Evolutionary conservation across 768 basidiomycete species (phyloP), one percentile per base, ranked within the genome.

Genomic region (Ramaria rubella): DNA sequence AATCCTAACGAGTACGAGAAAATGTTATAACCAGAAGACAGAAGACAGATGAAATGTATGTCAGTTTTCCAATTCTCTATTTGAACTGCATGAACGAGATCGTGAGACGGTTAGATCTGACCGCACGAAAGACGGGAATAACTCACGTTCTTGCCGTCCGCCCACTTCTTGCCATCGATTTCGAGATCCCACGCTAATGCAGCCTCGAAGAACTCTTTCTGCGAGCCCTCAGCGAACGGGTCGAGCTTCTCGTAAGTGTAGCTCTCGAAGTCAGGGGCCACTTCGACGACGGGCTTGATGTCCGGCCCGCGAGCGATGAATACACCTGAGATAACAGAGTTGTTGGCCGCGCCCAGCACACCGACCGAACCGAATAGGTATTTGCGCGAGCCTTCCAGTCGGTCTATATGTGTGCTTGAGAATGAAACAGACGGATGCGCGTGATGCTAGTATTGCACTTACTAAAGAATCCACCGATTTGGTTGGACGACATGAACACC

Each of bases 331-430:
- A 96, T 92, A 68, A 87, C 55, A 38, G 86, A 90, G 73, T 90
- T 77, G 73, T 89, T 88, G 68, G 77, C 51, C 65, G 74, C 72
- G 67, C 96, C 95, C 58, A 94, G 83, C 21, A 99, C 96, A 69
- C 91, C 93, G 45, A 93, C 70, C 43, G 91, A 94, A 14, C 86
- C 95, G 71, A 97, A 96, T 61, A 94, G 80, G 78, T 96, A 95
- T 73, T 96, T 95, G 72, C 95, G 87, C 23, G 94, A 93, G 9
- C 84, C 96, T 76, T 98, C 96, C 8, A 99, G 84, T 57, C 96
- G 91, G 81, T 94, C 90, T 66, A 36, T 3, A 24, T 12, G 19
- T 17, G 4, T 4, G 38, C 23, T 33, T 12, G 21, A 36, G 3
- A 24, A 9, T 14, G 17, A 57, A 4, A 43, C 23, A 26, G 23